Base-by-base conservation (phyloP, 225 moss, liverwort and hornwort genomes). In the Takakia lepidozioides region DNA sequence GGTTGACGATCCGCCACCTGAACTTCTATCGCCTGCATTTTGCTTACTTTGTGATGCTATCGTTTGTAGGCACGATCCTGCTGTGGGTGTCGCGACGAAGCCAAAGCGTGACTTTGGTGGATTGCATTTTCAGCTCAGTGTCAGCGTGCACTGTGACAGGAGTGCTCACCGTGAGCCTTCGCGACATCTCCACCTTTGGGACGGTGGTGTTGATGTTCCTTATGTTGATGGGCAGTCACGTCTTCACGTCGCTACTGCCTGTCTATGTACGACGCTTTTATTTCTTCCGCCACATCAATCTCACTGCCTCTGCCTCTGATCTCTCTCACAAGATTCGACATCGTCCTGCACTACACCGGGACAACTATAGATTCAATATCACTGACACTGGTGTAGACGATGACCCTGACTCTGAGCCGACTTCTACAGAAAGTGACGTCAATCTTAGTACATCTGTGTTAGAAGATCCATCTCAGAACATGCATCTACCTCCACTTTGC, bases 231-330 rank as follows among this genome's bases (percentile, higher is more conserved):
- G 82, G 76, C 17, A 73, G 75, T 51, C 63, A 58, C 17, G 51
- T 82, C 28, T 72, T 76, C 18, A 60, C 76, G 19, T 92, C 82
- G 6, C 71, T 92, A 14, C 55, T 84, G 16, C 81, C 76, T 4
- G 23, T 92, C 25, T 76, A 52, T 23, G 19, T 64, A 5, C 64
- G 74, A 29, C 55, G 71, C 36, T 63, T 74, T 19, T 68, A 82
- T 22, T 60, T 71, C 50, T 62, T 50, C 46, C 62, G 62, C 26
- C 55, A 51, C 29, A 61, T n/a, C n/a, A n/a, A n/a, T n/a, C n/a
- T n/a, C n/a, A n/a, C n/a, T n/a, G n/a, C n/a, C n/a, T n/a, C n/a
- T n/a, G n/a, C n/a, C n/a, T n/a, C n/a, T n/a, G n/a, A n/a, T n/a
- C n/a, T n/a, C n/a, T n/a, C n/a, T n/a, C n/a, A n/a, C n/a, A n/a